Percentiles rank a stretch among this genome's conserved stretches.
Conservation (phyloP, 2,329 filamentous ascomycete genomes). For the Chaetomiaceae sp. region DNA sequence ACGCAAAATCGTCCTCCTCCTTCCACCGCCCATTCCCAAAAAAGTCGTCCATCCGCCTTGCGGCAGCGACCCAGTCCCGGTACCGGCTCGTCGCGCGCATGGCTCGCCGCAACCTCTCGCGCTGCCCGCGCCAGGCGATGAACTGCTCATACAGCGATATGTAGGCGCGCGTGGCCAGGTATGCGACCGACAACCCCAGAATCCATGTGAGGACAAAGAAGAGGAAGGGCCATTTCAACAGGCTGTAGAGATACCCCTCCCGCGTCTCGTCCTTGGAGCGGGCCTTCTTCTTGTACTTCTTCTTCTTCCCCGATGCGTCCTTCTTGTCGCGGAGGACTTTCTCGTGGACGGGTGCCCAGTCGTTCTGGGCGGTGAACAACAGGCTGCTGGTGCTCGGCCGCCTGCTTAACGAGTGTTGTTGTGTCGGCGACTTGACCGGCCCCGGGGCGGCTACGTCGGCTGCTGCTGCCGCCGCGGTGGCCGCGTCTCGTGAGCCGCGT, state of each 20-base stretch:
- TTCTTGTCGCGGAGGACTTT: conserved; percentile 44
- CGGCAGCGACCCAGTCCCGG: conserved; percentile 75
- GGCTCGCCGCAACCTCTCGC: conserved; percentile 65
- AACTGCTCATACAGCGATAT: conserved; percentile 91
- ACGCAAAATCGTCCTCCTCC: conserved; percentile 68
- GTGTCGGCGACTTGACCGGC: conserved; percentile 7
- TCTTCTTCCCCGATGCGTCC: background rate
- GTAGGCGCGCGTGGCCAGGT: conserved; percentile 79
- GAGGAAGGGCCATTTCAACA: conserved; percentile 90
- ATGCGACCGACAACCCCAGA: conserved; percentile 64
- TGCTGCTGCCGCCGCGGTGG: conserved; percentile 31
- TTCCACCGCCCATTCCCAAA: conserved; percentile 80
- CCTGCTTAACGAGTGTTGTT: conserved; percentile 18
- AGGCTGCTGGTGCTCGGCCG: conserved; percentile 29
- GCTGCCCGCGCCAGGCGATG: conserved; percentile 79
- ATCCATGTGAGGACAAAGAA: conserved; percentile 79
- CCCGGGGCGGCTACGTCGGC: conserved; percentile 26
- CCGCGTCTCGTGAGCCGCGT: conserved; percentile 17
- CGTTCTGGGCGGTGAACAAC: conserved; percentile 86
- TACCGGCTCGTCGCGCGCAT: conserved; percentile 72
- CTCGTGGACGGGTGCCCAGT: conserved; percentile 88
- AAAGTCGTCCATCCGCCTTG: conserved; percentile 73
- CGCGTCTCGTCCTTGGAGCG: conserved; percentile 84
- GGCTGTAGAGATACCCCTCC: conserved; percentile 83
- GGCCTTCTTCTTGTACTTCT: conserved; percentile 29